phyloP scores from a whole-genome alignment of 257 asterid genomes.

The Euphrasia confusa region DNA sequence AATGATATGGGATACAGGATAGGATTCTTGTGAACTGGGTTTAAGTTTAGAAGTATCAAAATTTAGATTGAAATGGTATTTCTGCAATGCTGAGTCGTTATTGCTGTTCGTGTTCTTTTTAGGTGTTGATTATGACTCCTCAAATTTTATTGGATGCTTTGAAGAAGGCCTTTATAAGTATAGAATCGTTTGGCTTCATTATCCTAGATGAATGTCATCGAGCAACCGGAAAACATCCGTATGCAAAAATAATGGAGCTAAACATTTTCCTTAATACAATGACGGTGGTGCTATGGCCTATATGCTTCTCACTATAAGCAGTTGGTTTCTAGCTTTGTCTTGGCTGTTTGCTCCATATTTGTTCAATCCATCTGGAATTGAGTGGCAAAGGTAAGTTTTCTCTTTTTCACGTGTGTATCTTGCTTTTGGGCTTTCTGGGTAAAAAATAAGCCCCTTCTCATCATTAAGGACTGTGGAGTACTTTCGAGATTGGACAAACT shows the following conservation, averaged over 20 bases:
- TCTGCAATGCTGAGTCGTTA: constrained; percentile 8
- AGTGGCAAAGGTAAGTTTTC: constrained; percentile 91
- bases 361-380: constrained; percentile 97
- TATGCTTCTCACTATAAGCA: constrained; percentile 83
- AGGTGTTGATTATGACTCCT: constrained; percentile 95
- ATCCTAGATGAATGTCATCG: constrained; percentile 79
- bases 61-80: neutral
- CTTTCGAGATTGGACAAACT: constrained; percentile 97
- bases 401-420: constrained; percentile 6
- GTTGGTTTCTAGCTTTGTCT: constrained; percentile 86
- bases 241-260: constrained; percentile 76
- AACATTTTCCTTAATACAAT: constrained; percentile 28
- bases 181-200: constrained; percentile 48
- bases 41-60: too few relatives aligned
- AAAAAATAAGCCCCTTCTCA: constrained; percentile 25
- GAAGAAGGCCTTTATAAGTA: constrained; percentile 51
- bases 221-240: constrained; percentile 86
- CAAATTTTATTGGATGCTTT: constrained; percentile 74
- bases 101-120: constrained; percentile 21
- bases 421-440: constrained; percentile 21
- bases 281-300: constrained; percentile 72
- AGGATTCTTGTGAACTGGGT: too few relatives aligned
- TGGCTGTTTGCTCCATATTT: constrained; percentile 98
- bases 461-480: constrained; percentile 85
- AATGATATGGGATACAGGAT: too few relatives aligned